These are phyloP conservation scores for Penicillium soppii DNA, from an alignment of 495 filamentous ascomycete genomes.

Conservation along the genomic window DNA sequence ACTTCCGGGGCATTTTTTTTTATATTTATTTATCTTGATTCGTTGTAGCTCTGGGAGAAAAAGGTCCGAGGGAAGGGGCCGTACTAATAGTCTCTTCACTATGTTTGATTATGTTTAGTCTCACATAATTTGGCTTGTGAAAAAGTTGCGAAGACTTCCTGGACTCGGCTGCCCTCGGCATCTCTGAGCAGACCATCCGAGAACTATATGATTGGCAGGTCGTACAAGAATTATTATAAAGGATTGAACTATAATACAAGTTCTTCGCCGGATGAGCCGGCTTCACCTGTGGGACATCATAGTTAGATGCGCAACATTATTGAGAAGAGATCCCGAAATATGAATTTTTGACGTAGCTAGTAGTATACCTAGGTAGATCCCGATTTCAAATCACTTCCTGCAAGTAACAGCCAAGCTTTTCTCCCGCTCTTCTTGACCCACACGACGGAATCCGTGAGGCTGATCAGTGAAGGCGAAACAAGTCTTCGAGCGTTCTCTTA, in stretches of 20 bases:
- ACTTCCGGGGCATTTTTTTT: neutral
- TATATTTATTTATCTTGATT: too few species aligned
- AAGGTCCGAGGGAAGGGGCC: conserved; percentile 9
- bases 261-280: neutral
- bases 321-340: conserved; percentile 2
- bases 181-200: neutral
- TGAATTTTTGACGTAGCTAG: conserved; percentile 13
- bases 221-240: neutral
- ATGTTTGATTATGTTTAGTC: neutral
- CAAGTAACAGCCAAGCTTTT: conserved; percentile 8
- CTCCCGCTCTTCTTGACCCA: neutral
- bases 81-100: neutral
- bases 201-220: neutral
- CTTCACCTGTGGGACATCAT: too few species aligned
- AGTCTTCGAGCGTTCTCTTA: neutral
- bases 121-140: neutral
- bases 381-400: neutral
- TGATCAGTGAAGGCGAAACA: neutral
- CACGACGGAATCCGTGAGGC: neutral
- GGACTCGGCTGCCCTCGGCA: conserved; percentile 5
- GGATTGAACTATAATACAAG: neutral
- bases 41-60: neutral
- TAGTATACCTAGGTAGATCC: too few species aligned
- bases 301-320: neutral
- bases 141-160: neutral